A percentile compares a stretch with the other conserved stretches of the same genome.
Conservation (phyloP, 805 yeast species). For the Saccharomycopsis javanensis region DNA sequence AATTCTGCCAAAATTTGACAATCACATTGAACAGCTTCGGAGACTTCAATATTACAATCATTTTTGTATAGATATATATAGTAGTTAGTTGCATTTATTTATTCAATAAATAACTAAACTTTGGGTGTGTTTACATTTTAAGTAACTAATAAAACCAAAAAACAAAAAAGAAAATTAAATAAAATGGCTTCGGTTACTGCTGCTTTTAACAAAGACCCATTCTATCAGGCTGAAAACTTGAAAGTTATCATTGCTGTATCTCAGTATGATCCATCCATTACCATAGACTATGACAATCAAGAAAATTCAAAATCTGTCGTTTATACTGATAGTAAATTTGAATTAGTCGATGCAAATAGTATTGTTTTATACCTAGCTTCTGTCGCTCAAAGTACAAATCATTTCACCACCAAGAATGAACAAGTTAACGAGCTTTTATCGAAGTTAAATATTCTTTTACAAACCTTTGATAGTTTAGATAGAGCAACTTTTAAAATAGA, state of each 20-base stretch:
- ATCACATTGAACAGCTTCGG: background rate
- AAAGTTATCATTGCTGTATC: constrained; percentile 15
- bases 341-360: constrained; percentile 45
- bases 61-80: too few relatives aligned
- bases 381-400: constrained; percentile 19
- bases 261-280: background rate
- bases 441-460: constrained; percentile 8
- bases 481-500: constrained; percentile 19
- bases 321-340: constrained; percentile 34
- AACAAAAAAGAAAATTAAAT: background rate
- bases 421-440: background rate
- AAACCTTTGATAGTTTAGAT: constrained; percentile 28
- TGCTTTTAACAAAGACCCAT: constrained; percentile 5
- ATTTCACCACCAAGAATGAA: constrained; percentile 2
- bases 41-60: too few relatives aligned
- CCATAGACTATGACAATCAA: constrained; percentile 19
- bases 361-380: constrained; percentile 43
- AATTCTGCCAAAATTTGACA: background rate
- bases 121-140: background rate
- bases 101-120: too few relatives aligned
- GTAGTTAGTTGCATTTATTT: too few relatives aligned
- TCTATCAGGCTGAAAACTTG: constrained; percentile 16
- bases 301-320: constrained; percentile 20
- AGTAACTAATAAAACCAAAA: background rate
- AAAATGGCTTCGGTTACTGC: background rate